Evolutionary conservation across 805 yeast genomes (phyloP), one percentile per base, ranked within the genome.

Genomic region (Metschnikowia peoriensis): DNA sequence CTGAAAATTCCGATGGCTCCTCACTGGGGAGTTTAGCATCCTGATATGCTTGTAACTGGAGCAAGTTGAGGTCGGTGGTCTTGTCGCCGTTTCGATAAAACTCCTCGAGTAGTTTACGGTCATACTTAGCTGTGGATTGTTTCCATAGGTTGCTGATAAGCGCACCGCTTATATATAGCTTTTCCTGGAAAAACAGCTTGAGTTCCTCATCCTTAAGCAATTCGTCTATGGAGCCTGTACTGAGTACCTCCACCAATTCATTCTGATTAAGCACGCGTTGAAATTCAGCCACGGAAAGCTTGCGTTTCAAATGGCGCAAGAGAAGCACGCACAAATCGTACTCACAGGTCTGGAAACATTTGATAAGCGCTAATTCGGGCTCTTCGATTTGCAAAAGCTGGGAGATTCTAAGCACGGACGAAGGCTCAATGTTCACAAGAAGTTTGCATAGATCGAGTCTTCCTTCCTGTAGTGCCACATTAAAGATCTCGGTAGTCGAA

Each of bases 381-480:
- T 89, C 91, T 43, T 88, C 90, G 77, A 89, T 84, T 22, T 81
- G 83, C 27, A 90, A 65, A 38, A 89, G 75, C 46, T 86, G 73
- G 10, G 57, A 58, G 1, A 90, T 80, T 56, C 86, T 88, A 51
- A 80, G 77, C 7, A 76, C 71, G 0, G 86, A 78, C 12, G 77
- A 71, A 1, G 88, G 85, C 63, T 94, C 98, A 53, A 83, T 68
- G 46, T 83, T 78, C 11, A 88, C 75, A n/a, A 94, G 67, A 42
- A 78, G 72, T 49, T 85, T 81, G 38, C 97, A 86, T 22, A 94
- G 69, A 27, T 77, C 73, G 10, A 79, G 66, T 28, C 98, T 75
- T 1, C 98, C 98, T 67, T 93, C 97, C 61, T 86, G 85, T 60
- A 79, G 81, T 0, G 96, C 94, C 15, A 81, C 76, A 8, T 75